Evolutionary conservation across 1,139 yeast species (phyloP), one percentile per base, ranked within the genome.

Genomic region (Saccharomyces hybrid): DNA sequence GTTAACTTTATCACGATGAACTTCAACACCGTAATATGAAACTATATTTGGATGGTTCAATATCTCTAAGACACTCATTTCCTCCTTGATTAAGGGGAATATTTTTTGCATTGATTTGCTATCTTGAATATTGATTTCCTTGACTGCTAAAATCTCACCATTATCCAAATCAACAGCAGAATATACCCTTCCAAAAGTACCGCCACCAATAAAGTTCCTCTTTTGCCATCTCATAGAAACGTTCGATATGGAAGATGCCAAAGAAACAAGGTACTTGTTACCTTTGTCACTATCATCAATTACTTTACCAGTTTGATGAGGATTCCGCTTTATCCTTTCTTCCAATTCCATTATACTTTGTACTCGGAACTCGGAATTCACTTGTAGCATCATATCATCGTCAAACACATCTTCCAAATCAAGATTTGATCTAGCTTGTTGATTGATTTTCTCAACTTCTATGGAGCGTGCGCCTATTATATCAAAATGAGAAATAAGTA

Each of bases 141-240:
- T 93, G 27, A 93, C 99, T 0, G 99, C 99, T 87, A 93, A 84
- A 2, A 91, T 88, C 50, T 95, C 96, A 66, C 98, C 98, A 20
- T 96, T 89, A 62, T 91, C 98, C 61, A 93, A 78, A 66, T 93
- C 90, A 32, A 89, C 87, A 0, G 97, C 96, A 0, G 95, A 90
- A 70, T 81, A 93, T 2, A 93, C 99, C 56, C 88, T 84, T 9
- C 99, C 99, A 76, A 93, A 95, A 0, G 97, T 83, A 50, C 99
- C 99, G 48, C 96, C 95, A 4, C 99, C 99, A 64, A 93, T 82
- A 64, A 83, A 90, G 56, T 86, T 82, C 50, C 97, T 96, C 73
- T 93, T 95, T 70, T 93, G 97, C 99, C 99, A 93, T 70, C 97
- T 83, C 59, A 93, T 90, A 0, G 97, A 86, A 31, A 91, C 87